Percentiles rank a stretch among this genome's conserved stretches.
These are phyloP conservation scores for Cladosporium velox DNA, from an alignment of 2,329 filamentous ascomycete genomes.

Conservation along the genomic window DNA sequence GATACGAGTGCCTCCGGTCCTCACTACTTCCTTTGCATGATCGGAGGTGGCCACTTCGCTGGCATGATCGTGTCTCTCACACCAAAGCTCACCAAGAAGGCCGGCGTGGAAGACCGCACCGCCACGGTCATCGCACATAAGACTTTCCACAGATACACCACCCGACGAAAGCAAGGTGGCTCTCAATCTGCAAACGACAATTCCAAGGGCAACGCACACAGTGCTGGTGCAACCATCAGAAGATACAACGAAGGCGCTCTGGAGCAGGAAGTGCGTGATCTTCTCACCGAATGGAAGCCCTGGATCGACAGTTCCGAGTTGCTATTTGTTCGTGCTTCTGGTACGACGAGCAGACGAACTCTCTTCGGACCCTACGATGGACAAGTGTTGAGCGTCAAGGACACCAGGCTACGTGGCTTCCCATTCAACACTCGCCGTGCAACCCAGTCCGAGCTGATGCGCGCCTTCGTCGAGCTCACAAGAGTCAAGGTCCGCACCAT, in stretches of 20 bases:
- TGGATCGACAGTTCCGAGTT: conserved; percentile 83
- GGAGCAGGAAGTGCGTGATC: conserved; percentile 78
- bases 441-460: conserved; percentile 92
- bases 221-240: conserved; percentile 84
- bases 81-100: conserved; percentile 72
- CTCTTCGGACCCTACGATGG: conserved; percentile 90
- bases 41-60: conserved; percentile 95
- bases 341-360: conserved; percentile 80
- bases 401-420: conserved; percentile 79
- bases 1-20: conserved; percentile 66
- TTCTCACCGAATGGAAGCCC: conserved; percentile 81
- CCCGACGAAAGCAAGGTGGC: conserved; percentile 91
- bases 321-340: conserved; percentile 86
- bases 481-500: conserved; percentile 82
- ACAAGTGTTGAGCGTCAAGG: conserved; percentile 77
- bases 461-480: conserved; percentile 90
- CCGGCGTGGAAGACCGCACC: conserved; percentile 75
- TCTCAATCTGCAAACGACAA: conserved; percentile 92
- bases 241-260: conserved; percentile 93
- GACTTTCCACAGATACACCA: conserved; percentile 97
- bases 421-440: conserved; percentile 91
- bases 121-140: conserved; percentile 91
- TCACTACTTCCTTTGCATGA: conserved; percentile 97
- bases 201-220: conserved; percentile 90
- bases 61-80: conserved; percentile 91